Base-by-base conservation (phyloP, 192 early-diverging fungal species). In the Radiomyces spectabilis region DNA sequence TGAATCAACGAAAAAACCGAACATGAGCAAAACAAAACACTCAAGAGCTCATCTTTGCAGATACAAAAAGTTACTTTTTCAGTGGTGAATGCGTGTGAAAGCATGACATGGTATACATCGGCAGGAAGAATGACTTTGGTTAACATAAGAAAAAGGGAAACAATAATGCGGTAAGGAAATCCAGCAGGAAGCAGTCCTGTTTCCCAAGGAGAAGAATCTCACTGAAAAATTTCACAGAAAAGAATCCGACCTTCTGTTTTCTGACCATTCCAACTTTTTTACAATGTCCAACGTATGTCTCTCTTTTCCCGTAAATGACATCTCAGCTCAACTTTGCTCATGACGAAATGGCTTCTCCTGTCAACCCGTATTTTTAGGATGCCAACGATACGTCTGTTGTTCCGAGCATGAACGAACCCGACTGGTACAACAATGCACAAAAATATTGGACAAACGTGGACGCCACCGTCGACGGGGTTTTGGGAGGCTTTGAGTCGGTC, bases 401-500 rank as follows among this genome's bases (percentile, higher is more conserved):
- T n/a, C n/a, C n/a, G n/a, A n/a, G n/a, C 37, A 62, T 62, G 60
- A 15, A 54, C n/a, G 21, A 48, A 29, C 45, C 60, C 13, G 45
- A 54, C n/a, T 87, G 85, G 82, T 87, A 87, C 57, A 73, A 68
- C 22, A 82, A 85, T 41, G 80, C 84, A 7, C 75, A 82, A 65
- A 66, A 57, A 18, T 79, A 78, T 41, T 82, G 80, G 77, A 57
- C 73, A 33, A 47, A 41, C 12, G 63, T 80, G n/a, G 61, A 72
- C 22, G 75, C 87, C 15, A 83, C 85, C 2, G 80, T 89, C 19
- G 77, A 89, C 42, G 95, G 95, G 19, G 92, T 98, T 83, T 80
- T 95, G 0, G 95, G 95, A 33, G 95, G 95, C 0, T 86, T 92
- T 30, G 88, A 77, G 8, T 43, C 65, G 4, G 73, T 98, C 3